Conservation (phyloP, 495 filamentous ascomycete species). For the Tetracladium marchalianum region DNA sequence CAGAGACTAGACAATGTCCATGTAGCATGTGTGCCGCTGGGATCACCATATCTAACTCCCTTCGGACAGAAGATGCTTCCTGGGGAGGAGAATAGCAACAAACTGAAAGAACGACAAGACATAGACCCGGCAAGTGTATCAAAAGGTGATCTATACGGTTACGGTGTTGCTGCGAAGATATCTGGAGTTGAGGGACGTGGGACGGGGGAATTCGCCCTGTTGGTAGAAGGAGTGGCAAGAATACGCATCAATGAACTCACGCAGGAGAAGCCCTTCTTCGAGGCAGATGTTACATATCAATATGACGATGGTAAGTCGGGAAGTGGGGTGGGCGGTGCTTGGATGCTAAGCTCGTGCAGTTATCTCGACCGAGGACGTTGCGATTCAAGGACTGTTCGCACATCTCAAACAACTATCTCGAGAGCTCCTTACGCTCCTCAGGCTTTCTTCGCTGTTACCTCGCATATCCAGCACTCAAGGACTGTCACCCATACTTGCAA, state of each 20-base stretch:
- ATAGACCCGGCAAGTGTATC: constrained; percentile 39
- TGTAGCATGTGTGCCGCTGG: constrained; percentile 74
- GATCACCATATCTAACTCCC: constrained; percentile 54
- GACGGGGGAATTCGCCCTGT: constrained; percentile 65
- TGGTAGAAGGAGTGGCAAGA: constrained; percentile 77
- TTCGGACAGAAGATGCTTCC: constrained; percentile 59
- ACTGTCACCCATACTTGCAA: constrained; percentile 72
- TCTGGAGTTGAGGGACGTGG: constrained; percentile 72
- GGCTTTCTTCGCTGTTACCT: constrained; percentile 69
- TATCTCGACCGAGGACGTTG: constrained; percentile 36
- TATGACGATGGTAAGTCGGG: constrained; percentile 44
- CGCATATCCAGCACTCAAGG: constrained; percentile 41
- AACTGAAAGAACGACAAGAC: constrained; percentile 33
- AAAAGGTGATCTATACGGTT: constrained; percentile 64
- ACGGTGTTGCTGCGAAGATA: constrained; percentile 72
- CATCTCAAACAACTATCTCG: constrained; percentile 72
- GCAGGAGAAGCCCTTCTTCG: constrained; percentile 76
- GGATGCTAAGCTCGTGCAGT: constrained; percentile 20
- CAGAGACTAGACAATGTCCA: constrained; percentile 52
- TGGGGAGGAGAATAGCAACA: constrained; percentile 20
- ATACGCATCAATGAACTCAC: constrained; percentile 65
- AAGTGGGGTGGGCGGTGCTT: background rate
- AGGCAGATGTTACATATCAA: constrained; percentile 54
- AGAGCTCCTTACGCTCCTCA: constrained; percentile 70
- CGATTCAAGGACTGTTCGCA: constrained; percentile 59